phyloP scores from a whole-genome alignment of 2,329 filamentous ascomycete species.

The Herpotrichia juniperi region DNA sequence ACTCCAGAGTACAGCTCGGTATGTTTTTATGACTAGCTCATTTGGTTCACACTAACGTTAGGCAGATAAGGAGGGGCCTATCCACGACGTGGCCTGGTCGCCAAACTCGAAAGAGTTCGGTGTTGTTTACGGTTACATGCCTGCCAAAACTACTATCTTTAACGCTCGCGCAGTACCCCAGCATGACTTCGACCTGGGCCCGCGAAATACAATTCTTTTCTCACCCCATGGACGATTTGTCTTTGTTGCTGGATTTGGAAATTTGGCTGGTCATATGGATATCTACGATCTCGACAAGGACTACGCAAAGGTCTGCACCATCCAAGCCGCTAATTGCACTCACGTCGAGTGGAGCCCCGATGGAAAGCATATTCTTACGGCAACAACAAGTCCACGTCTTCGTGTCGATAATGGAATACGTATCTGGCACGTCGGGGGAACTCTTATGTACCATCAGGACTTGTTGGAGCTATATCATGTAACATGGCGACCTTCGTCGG shows the following conservation, averaged over 20 bases:
- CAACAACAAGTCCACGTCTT: constrained; percentile 93
- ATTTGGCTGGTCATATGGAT: constrained; percentile 96
- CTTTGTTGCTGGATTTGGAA: constrained; percentile 94
- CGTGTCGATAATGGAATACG: constrained; percentile 96
- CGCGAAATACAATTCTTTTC: constrained; percentile 94
- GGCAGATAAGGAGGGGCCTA: constrained; percentile 92
- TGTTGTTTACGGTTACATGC: constrained; percentile 98
- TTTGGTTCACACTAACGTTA: constrained; percentile 9
- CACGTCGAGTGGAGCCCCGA: constrained; percentile 98
- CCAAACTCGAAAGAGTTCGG: constrained; percentile 97
- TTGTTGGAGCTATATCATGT: constrained; percentile 92
- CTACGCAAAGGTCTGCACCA: constrained; percentile 88
- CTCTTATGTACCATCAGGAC: constrained; percentile 93
- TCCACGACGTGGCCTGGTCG: constrained; percentile 98
- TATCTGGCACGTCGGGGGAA: constrained; percentile 89
- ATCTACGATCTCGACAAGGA: constrained; percentile 96
- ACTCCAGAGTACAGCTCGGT: constrained; percentile 84
- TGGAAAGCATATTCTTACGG: constrained; percentile 92
- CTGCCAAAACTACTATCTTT: constrained; percentile 98
- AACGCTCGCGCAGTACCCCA: constrained; percentile 83
- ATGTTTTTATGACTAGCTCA: constrained; percentile 25
- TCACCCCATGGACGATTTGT: constrained; percentile 93
- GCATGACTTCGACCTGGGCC: constrained; percentile 84
- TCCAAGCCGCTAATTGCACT: constrained; percentile 94
- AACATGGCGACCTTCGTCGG: constrained; percentile 77